Evolutionary conservation across 1,139 yeast genomes (phyloP).

Genomic region (Lipomyces yarrowii): DNA sequence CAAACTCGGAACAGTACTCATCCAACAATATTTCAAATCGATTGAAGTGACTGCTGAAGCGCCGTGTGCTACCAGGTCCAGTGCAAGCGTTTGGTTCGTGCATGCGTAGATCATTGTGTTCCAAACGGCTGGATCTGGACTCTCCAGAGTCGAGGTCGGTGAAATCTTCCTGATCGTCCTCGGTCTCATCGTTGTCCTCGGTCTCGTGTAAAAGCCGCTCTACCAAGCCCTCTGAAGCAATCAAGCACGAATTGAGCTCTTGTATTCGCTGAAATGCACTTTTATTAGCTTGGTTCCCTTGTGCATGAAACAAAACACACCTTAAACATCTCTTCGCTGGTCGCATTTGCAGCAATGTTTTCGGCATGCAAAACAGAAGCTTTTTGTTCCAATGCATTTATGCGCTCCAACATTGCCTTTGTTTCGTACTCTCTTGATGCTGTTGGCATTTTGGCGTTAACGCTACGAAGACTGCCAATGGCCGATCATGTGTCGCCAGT

Average conservation of each 20-base stretch:
- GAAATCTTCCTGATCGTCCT: not conserved
- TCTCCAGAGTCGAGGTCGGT: not conserved
- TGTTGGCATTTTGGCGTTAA: not conserved
- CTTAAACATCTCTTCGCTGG: slow-evolving; percentile 25
- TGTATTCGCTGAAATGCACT: slow-evolving; percentile 24
- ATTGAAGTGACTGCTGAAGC: slow-evolving; percentile 21
- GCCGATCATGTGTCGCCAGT: not conserved
- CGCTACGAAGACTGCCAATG: not conserved
- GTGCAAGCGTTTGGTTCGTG: not conserved
- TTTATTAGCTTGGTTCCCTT: not conserved
- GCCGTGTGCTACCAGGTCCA: not conserved
- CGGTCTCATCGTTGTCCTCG: not conserved
- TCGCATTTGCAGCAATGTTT: slow-evolving; percentile 19
- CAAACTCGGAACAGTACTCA: slow-evolving; percentile 28
- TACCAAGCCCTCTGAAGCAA: slow-evolving; percentile 29
- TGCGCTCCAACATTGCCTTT: slow-evolving; percentile 22
- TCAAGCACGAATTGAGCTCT: slow-evolving; percentile 27
- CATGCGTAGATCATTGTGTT: not conserved
- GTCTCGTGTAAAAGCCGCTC: slow-evolving; percentile 17
- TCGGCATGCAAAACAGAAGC: slow-evolving; percentile 26
- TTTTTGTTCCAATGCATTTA: slow-evolving; percentile 17
- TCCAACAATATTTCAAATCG: slow-evolving; percentile 30
- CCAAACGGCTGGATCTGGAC: not conserved
- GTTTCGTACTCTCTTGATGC: slow-evolving; percentile 11
- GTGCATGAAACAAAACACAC: slow-evolving; percentile 4